These are phyloP conservation scores for Truncatella angustata DNA, from an alignment of 2,329 filamentous ascomycete species.

Conservation along the genomic window DNA sequence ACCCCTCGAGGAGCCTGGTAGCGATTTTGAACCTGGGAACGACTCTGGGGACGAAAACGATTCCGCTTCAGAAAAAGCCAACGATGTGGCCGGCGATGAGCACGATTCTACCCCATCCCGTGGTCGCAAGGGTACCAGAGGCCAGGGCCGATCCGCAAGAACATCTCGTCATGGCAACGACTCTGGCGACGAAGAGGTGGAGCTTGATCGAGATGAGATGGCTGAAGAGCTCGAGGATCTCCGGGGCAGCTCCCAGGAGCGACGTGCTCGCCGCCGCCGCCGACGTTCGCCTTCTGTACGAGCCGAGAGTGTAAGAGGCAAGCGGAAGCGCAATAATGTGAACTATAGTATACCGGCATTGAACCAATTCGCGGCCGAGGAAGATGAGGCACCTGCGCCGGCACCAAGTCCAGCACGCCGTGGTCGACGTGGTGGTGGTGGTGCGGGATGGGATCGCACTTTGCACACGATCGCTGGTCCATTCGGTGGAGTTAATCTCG, in stretches of 20 bases:
- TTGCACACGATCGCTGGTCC: slow-evolving; percentile 90
- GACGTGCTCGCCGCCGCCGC: slow-evolving; percentile 45
- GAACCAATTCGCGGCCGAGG: slow-evolving; percentile 65
- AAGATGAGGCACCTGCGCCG: slow-evolving; percentile 70
- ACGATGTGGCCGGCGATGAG: slow-evolving; percentile 36
- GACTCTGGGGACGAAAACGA: slow-evolving; percentile 55
- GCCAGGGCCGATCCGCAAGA: slow-evolving; percentile 41
- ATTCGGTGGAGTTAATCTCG: slow-evolving; percentile 72
- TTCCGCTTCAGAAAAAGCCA: slow-evolving; percentile 33
- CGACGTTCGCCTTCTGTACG: slow-evolving; percentile 43
- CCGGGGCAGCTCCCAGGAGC: slow-evolving; percentile 50
- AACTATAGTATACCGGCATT: slow-evolving; percentile 86
- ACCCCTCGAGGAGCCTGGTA: slow-evolving; percentile 52
- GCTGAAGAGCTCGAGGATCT: slow-evolving; percentile 66
- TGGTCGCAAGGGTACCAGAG: slow-evolving; percentile 38
- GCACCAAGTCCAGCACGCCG: slow-evolving; percentile 68
- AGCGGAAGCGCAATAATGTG: slow-evolving; percentile 62
- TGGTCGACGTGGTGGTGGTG: slow-evolving; percentile 60
- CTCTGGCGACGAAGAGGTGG: slow-evolving; percentile 52
- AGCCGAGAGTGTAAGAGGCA: slow-evolving; percentile 50
- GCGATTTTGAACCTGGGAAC: slow-evolving; percentile 60
- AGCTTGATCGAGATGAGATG: slow-evolving; percentile 62
- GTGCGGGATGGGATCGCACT: slow-evolving; percentile 68
- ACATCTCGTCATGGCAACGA: slow-evolving; percentile 47
- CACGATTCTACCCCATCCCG: slow-evolving; percentile 51